Percentiles rank a stretch among this genome's conserved stretches.
These are phyloP conservation scores for Globomyces sp. DNA, from an alignment of 371 early-diverging fungal genomes.

Conservation along the genomic window DNA sequence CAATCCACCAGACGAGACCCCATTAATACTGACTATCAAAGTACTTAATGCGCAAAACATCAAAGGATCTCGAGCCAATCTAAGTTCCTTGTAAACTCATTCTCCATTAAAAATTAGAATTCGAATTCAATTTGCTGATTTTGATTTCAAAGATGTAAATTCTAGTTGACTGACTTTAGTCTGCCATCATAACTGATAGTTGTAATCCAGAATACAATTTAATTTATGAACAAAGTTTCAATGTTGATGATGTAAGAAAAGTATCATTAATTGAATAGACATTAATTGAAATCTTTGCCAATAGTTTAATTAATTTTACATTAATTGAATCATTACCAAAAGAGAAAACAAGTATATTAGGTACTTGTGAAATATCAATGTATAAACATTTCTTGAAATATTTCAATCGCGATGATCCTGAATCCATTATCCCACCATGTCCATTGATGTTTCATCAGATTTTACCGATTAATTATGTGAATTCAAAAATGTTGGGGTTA, in stretches of 20 bases:
- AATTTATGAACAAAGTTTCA: constrained; percentile 34
- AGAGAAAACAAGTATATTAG: constrained; percentile 53
- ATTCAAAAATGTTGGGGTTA: constrained; percentile 36
- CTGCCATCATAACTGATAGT: constrained; percentile 37
- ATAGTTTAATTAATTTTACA: constrained; percentile 43
- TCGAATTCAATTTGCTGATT: constrained; percentile 52
- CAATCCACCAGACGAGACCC: background rate
- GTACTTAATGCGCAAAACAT: constrained; percentile 10
- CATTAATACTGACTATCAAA: constrained; percentile 8
- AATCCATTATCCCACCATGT: background rate
- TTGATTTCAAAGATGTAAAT: constrained; percentile 49
- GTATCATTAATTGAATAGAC: constrained; percentile 22
- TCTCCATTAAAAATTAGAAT: constrained; percentile 35
- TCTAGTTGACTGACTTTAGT: constrained; percentile 17
- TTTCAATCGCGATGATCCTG: constrained; percentile 13
- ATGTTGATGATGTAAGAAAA: constrained; percentile 46
- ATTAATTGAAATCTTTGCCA: constrained; percentile 51
- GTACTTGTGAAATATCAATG: constrained; percentile 39
- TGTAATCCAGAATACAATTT: constrained; percentile 44
- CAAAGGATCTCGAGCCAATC: background rate
- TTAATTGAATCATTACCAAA: constrained; percentile 56
- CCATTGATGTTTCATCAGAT: constrained; percentile 32
- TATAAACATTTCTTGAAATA: constrained; percentile 36
- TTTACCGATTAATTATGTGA: constrained; percentile 35
- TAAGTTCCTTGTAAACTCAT: constrained; percentile 1